Evolutionary conservation across 768 basidiomycete species (phyloP).

Genomic region (Clathrus columnatus): DNA sequence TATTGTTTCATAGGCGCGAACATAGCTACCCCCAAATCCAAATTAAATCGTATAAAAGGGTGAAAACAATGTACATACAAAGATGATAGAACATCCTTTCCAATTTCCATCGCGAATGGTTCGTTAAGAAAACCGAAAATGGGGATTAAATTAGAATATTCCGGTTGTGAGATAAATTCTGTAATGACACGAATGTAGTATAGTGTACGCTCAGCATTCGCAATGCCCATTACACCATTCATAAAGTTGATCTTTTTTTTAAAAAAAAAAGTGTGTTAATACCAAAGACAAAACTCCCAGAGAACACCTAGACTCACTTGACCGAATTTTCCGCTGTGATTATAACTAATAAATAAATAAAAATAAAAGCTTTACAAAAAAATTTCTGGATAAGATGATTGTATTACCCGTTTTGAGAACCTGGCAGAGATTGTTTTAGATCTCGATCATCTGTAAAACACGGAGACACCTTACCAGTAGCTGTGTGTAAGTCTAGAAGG

Average conservation of each 20-base stretch:
- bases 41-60: neutral
- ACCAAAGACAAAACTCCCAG: neutral
- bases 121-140: slow-evolving; percentile 63
- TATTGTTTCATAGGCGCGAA: slow-evolving; percentile 42
- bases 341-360: neutral
- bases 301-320: slow-evolving; percentile 2
- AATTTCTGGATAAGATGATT: too few species aligned
- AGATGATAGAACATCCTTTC: slow-evolving; percentile 40
- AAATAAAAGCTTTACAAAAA: too few species aligned
- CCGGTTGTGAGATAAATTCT: slow-evolving; percentile 75
- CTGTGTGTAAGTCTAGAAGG: slow-evolving; percentile 68
- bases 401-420: slow-evolving; percentile 3
- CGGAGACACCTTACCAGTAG: slow-evolving; percentile 59
- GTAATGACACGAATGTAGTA: slow-evolving; percentile 66
- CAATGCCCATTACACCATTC: slow-evolving; percentile 71
- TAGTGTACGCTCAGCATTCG: slow-evolving; percentile 74
- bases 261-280: neutral
- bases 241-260: slow-evolving; percentile 46
- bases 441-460: neutral
- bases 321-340: neutral
- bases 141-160: slow-evolving; percentile 54
- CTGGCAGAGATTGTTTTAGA: neutral
- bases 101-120: slow-evolving; percentile 43
- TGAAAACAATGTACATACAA: slow-evolving; percentile 39
- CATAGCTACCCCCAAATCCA: slow-evolving; percentile 23